Percentiles rank a stretch among this genome's conserved stretches.
These are phyloP conservation scores for Ligustrum vulgare DNA, from an alignment of 257 asterid genomes.

Conservation along the genomic window DNA sequence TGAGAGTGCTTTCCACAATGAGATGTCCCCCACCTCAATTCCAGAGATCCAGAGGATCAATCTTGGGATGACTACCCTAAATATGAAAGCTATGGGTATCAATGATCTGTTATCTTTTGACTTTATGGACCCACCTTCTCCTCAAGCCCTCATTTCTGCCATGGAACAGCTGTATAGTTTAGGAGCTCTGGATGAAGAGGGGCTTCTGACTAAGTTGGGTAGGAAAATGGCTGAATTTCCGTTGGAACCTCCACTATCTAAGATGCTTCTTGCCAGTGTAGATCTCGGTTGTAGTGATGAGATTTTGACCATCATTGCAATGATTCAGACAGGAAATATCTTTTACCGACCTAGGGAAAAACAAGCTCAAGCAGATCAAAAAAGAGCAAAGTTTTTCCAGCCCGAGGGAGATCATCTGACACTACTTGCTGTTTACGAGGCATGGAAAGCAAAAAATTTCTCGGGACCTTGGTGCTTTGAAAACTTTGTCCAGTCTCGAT, in stretches of 20 bases:
- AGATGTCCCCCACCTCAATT: slow-evolving; percentile 87
- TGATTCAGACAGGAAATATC: slow-evolving; percentile 91
- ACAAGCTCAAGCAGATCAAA: slow-evolving; percentile 96
- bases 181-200: slow-evolving; percentile 93
- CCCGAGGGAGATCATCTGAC: slow-evolving; percentile 96
- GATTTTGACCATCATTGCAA: slow-evolving; percentile 84
- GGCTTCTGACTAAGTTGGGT: slow-evolving; percentile 89
- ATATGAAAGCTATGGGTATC: slow-evolving; percentile 95
- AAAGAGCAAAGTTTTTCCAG: slow-evolving; percentile 84
- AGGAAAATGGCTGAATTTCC: slow-evolving; percentile 99
- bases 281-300: slow-evolving; percentile 95
- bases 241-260: slow-evolving; percentile 83
- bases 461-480: slow-evolving; percentile 96
- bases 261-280: slow-evolving; percentile 93
- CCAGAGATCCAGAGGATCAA: slow-evolving; percentile 97
- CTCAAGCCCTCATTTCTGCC: slow-evolving; percentile 94
- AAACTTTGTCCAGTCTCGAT: slow-evolving; percentile 83
- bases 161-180: slow-evolving; percentile 91
- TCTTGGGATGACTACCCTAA: slow-evolving; percentile 80
- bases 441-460: slow-evolving; percentile 92
- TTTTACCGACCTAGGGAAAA: slow-evolving; percentile 94
- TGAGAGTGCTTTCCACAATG: slow-evolving; percentile 94
- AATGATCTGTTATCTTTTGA: slow-evolving; percentile 86
- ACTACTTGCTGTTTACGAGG: slow-evolving; percentile 88
- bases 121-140: slow-evolving; percentile 95